Base-by-base conservation (phyloP, 371 early-diverging fungal genomes). In the Batkoa obscura region DNA sequence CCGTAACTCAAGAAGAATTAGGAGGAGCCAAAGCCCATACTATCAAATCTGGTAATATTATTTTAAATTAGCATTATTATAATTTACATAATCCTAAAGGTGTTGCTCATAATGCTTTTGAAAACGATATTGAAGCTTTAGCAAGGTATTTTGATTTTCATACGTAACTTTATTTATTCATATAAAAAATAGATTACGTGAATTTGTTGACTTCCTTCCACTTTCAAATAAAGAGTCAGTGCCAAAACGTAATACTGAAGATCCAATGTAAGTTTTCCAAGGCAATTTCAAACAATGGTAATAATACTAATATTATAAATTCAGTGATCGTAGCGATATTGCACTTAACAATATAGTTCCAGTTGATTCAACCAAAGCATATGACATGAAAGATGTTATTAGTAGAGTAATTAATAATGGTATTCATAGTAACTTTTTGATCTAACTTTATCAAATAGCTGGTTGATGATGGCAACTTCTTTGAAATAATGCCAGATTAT, bases 1-100 rank as follows among this genome's bases (percentile, higher is more conserved):
- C 72, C 10, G 94, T 95, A 9, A 86, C 89, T n/a, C 94, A 94
- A 63, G 95, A 95, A 66, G 85, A 83, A 56, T 76, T 95, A 15
- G 96, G 96, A 43, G 96, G 96, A n/a, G 90, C 94, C 31, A 77
- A 74, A 50, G 78, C 84, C 12, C 96, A 95, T 70, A 93, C 96
- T 2, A 73, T 74, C 42, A 86, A 85, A 65, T 88, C 86, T 38
- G 81, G 69, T 60, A 50, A 32, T 17, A 36, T 23, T 9, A 34
- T 10, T 8, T 8, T 71, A 71, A 56, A 33, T 4, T 15, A 30
- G 15, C 6, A 9, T 33, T 12, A 43, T n/a, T 39, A 38, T 36
- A 3, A 2, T 10, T 36, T 15, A n/a, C 56, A 12, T 36, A 38
- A 39, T 17, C 31, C 54, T 47, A 52, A 34, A 60, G 78, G 87